Evolutionary conservation across 2,329 filamentous ascomycete genomes (phyloP).

Genomic region (Alternaria arbusti): DNA sequence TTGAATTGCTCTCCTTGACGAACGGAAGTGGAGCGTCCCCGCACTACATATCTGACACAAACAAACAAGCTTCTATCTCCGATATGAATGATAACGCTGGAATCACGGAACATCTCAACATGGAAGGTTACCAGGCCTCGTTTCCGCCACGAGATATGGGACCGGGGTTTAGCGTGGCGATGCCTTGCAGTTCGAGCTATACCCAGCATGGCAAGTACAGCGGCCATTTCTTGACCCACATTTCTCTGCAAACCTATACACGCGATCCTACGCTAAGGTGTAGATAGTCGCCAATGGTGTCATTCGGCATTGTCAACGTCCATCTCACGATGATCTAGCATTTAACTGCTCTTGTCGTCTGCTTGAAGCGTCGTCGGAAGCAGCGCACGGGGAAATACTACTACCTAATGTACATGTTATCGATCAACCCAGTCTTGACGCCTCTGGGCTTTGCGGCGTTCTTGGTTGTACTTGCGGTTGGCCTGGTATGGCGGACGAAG

Average conservation of each 20-base stretch:
- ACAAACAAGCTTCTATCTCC: background rate
- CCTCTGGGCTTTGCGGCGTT: background rate
- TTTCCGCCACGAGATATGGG: background rate
- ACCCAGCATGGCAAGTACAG: background rate
- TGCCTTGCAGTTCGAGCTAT: background rate
- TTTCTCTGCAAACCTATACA: background rate
- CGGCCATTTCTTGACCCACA: background rate
- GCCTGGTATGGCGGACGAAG: background rate
- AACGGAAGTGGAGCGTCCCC: background rate
- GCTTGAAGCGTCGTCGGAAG: background rate
- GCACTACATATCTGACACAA: background rate
- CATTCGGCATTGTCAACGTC: background rate
- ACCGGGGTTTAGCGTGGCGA: background rate
- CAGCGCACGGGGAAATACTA: background rate
- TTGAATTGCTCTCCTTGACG: background rate
- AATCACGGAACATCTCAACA: background rate
- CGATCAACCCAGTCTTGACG: background rate
- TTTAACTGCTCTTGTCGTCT: background rate
- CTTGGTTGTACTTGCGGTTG: background rate
- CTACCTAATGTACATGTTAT: background rate
- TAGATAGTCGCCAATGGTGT: background rate
- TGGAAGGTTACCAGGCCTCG: background rate
- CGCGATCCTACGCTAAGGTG: background rate
- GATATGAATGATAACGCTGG: background rate
- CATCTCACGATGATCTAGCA: background rate